Conservation (phyloP, 106 monocot genomes). For the Dendrobium officinale region DNA sequence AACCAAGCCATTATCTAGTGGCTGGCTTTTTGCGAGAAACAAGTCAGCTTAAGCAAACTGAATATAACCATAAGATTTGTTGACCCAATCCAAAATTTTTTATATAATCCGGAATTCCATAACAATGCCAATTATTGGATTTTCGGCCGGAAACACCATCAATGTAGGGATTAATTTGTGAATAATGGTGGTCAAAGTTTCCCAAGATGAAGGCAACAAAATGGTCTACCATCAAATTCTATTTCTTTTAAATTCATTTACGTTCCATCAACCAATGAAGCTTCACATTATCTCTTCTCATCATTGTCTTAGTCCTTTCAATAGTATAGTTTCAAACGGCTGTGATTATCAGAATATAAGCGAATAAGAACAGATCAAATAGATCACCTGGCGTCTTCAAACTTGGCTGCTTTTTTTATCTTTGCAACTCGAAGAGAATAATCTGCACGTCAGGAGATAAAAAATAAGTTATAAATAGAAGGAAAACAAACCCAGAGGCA, state of each 20-base stretch:
- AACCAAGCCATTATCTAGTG: background rate
- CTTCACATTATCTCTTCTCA: background rate
- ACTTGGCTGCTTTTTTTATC: background rate
- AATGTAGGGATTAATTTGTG: too few species aligned
- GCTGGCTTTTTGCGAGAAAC: background rate
- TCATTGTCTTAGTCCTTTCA: background rate
- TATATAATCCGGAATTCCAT: too few species aligned
- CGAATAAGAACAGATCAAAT: background rate
- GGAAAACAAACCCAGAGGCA: background rate
- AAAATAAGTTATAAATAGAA: background rate
- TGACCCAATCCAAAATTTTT: background rate
- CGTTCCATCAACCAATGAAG: background rate
- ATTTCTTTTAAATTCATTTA: background rate
- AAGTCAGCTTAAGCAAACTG: background rate
- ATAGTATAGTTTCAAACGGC: background rate
- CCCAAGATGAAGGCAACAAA: background rate
- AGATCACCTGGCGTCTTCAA: conserved; percentile 7
- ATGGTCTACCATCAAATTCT: background rate
- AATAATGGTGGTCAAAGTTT: background rate
- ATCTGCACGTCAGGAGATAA: background rate
- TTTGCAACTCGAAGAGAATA: conserved; percentile 13
- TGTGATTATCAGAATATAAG: background rate
- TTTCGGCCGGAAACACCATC: too few species aligned
- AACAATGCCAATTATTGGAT: too few species aligned
- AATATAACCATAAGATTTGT: background rate